Evolutionary conservation across 768 basidiomycete species (phyloP).

Genomic region (Chlorophyllum brunneum): DNA sequence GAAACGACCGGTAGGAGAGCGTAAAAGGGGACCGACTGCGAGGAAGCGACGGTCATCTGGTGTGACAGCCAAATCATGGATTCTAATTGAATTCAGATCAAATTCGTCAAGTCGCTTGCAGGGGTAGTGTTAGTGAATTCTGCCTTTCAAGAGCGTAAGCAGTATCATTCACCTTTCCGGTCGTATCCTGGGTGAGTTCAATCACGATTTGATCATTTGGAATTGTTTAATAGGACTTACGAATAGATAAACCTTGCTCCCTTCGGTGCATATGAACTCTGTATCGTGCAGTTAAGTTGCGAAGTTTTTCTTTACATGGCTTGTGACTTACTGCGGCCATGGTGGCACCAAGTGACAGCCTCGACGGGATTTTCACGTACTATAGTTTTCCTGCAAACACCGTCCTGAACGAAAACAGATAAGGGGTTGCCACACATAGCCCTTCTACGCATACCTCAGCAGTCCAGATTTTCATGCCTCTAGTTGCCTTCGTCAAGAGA

Average conservation of each 20-base stretch:
- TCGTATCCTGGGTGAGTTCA: constrained; percentile 42
- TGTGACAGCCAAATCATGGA: constrained; percentile 70
- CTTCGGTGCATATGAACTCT: constrained; percentile 75
- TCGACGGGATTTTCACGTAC: constrained; percentile 53
- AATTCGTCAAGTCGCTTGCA: constrained; percentile 53
- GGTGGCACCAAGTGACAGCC: constrained; percentile 66
- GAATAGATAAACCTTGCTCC: constrained; percentile 54
- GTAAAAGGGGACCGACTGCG: constrained; percentile 62
- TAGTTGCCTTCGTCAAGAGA: constrained; percentile 60
- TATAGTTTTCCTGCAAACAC: constrained; percentile 65
- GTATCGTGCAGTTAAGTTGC: neutral
- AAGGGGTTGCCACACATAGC: neutral
- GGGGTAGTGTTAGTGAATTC: neutral
- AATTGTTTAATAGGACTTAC: constrained; percentile 31
- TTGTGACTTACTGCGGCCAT: constrained; percentile 46
- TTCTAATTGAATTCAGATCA: constrained; percentile 54
- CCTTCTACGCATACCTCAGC: constrained; percentile 40
- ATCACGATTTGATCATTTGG: neutral
- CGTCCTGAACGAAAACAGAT: constrained; percentile 39
- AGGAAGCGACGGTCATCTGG: constrained; percentile 60
- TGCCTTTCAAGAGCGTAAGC: neutral
- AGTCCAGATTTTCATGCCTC: constrained; percentile 71
- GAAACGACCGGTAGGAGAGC: constrained; percentile 56
- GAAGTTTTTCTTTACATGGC: too few relatives aligned
- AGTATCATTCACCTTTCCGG: constrained; percentile 42